Conservation (phyloP, 2,329 filamentous ascomycete species). For the Dothideomycetes sp. region DNA sequence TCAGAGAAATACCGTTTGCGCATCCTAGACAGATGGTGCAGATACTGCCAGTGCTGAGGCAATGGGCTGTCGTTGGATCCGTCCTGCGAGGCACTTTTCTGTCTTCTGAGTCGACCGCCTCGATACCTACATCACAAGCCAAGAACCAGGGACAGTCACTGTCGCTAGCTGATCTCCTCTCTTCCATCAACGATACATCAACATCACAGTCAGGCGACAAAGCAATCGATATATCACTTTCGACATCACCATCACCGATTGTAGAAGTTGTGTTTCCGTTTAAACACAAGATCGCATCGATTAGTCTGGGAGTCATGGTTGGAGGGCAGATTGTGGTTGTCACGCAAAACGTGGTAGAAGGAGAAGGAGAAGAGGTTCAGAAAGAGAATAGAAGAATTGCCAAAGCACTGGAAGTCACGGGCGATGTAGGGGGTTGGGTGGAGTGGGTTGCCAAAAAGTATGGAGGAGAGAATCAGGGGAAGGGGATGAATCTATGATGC, state of each 20-base stretch:
- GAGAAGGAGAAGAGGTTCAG: constrained; percentile 15
- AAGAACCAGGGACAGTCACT: constrained; percentile 22
- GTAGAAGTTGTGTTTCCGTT: constrained; percentile 20
- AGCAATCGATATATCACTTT: constrained; percentile 26
- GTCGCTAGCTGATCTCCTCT: constrained; percentile 14
- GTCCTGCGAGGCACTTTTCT: constrained; percentile 55
- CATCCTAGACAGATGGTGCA: constrained; percentile 68
- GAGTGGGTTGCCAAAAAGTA: constrained; percentile 36
- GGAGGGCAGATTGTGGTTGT: constrained; percentile 52
- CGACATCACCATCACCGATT: constrained; percentile 25
- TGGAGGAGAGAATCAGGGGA: not conserved
- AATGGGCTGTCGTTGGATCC: constrained; percentile 62
- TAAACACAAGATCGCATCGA: constrained; percentile 30
- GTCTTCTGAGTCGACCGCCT: constrained; percentile 16
- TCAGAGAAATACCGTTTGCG: constrained; percentile 63
- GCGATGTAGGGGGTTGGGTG: constrained; percentile 43
- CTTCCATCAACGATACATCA: not conserved
- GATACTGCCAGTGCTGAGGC: constrained; percentile 64
- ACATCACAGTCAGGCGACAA: constrained; percentile 1
- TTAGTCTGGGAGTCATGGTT: constrained; percentile 50
- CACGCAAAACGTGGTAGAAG: constrained; percentile 38
- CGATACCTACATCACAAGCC: constrained; percentile 20
- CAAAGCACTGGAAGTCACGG: constrained; percentile 37
- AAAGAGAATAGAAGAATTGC: constrained; percentile 29
- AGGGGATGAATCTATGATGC: too few relatives aligned